Base-by-base conservation (phyloP, 2,329 filamentous ascomycete species). In the Cordyceps javanica region DNA sequence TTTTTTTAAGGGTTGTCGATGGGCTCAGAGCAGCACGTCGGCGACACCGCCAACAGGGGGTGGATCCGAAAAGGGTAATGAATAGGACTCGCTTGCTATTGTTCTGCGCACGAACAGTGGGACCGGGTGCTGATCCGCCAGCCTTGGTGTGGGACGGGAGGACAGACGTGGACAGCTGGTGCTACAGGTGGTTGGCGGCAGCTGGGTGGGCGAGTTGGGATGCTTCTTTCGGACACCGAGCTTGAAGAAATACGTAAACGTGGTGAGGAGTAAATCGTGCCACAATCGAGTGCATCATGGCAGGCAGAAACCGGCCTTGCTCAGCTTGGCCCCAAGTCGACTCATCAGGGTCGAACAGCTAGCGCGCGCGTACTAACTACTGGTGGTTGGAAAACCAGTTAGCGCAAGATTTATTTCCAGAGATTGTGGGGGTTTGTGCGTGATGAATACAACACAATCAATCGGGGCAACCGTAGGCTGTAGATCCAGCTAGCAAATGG, bases 61-160 rank as follows among this genome's bases (percentile, higher is more conserved):
- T 42, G 55, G 34, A 57, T 45, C 46, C 55, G n/a, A 57, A 57
- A 57, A 54, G 50, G 57, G 50, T 44, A 51, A 55, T 59, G 50
- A 59, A 59, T 59, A 59, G 57, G 26, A 50, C 26, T 41, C 19
- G 49, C 57, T 54, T 59, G 38, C 57, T 59, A 59, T 59, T 59
- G 57, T 59, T 59, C 51, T 44, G 41, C 34, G 57, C 56, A 59
- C 49, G 57, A 25, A 14, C 42, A 19, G 51, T 49, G 50, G 49
- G 23, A 38, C 32, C 42, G 53, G 53, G 30, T 55, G 34, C 42
- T 55, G 42, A 55, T 55, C 53, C 53, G 53, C 41, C 30, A 44
- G 41, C 39, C 52, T 41, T 41, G 49, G 38, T 13, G 34, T 39
- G 36, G 36, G 36, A 38, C 36, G 14, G 23, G 11, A 7, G 21